Evolutionary conservation across 2,329 filamentous ascomycete genomes (phyloP), one percentile per base, ranked within the genome.

Genomic region (Ophiosphaerella herpotricha): DNA sequence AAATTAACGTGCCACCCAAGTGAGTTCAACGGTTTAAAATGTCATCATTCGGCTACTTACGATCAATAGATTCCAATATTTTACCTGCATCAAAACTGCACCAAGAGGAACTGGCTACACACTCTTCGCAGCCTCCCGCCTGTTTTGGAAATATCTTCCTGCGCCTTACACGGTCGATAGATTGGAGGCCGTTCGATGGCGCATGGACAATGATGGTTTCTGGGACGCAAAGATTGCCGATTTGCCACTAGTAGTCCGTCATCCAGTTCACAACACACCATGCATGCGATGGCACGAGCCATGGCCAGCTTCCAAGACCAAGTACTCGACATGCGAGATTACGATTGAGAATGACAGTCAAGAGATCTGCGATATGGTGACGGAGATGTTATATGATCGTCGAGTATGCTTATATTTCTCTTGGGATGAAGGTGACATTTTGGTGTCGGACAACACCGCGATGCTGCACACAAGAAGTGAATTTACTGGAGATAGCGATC

Each of bases 271-370:
- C 0, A 75, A 75, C 0, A 66, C 71, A 11, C 77, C 79, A 0
- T 84, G 81, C 53, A 58, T 84, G 2, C 76, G 79, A 18, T 85
- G 78, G 55, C 80, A 84, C 48, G 79, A 84, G 57, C 78, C 79
- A 0, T 84, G 81, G 81, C 78, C 79, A 0, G 70, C 77, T 38
- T 72, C 68, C 18, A 80, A 77, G 66, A 83, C 81, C 0, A 67
- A 67, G 7, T 84, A 83, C 34, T 76, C 79, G 9, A 73, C 78
- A 1, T 80, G 77, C 0, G 54, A 74, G 3, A 71, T 80, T 0
- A 63, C 54, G 0, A 77, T 82, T 7, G 78, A 81, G 12, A 64
- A 70, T 29, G 67, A 60, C 0, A 72, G 76, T 8, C 66, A 73
- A 9, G 46, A 57, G 1, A 54, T 73, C 1, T 66, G 79, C 23